Base-by-base conservation (phyloP, 2,329 filamentous ascomycete species). In the Diaporthe sp. region DNA sequence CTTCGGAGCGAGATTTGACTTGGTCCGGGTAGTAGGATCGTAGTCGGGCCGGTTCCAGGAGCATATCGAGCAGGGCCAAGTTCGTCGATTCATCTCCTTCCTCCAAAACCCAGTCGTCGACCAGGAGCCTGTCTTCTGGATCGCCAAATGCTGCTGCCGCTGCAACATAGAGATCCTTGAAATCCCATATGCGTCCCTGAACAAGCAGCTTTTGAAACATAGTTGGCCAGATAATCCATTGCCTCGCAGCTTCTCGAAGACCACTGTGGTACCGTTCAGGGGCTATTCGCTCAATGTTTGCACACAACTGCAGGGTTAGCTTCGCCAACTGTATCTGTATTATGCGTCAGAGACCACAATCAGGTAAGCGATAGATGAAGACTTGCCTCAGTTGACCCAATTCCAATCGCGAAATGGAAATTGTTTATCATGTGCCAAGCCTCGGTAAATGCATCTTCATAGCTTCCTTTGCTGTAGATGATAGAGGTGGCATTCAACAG, bases 111-210 rank as follows among this genome's bases (percentile, higher is more conserved):
- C 61, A 66, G 42, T 50, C 42, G 13, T 66, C 61, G 30, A 66
- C 22, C 13, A 66, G 28, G 42, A 66, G 6, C 22, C 42, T 35
- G 19, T 15, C 22, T 47, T 9, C 42, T 50, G 28, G 5, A 38
- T 35, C 61, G 4, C 28, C 10, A 28, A 66, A 66, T 25, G 61
- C 42, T 19, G 28, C 6, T n/a, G 30, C 7, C 1, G 6, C 10
- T 25, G 28, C 61, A 35, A 66, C 42, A 33, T 66, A 50, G 12
- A 66, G 28, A 25, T 66, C 61, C 5, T 38, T 66, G 42, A 66
- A 66, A 17, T 66, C 61, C 61, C 61, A 66, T 50, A 66, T 19
- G 30, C 61, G 61, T 19, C 61, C 61, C 30, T 66, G 61, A 12
- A 12, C 12, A 47, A 66, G 61, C 5, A 66, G 30, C 3, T 66